These are phyloP conservation scores for Sonneratia caseolaris DNA, from an alignment of 345 rosid genomes.

Conservation along the genomic window DNA sequence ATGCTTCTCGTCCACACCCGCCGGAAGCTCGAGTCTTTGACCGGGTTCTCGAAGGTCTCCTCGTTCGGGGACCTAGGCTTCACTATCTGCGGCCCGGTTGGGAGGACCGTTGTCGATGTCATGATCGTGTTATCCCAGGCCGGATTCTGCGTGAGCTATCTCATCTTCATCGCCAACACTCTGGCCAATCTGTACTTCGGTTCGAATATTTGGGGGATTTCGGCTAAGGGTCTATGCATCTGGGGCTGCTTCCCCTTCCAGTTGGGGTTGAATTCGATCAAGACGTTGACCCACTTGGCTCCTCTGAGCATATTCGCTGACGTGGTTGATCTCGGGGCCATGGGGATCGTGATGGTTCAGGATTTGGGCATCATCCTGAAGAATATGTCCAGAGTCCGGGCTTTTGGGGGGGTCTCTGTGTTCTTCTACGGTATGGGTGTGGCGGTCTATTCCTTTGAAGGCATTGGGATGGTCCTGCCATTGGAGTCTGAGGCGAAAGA, in stretches of 20 bases:
- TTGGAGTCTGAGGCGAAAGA: slow-evolving; percentile 59
- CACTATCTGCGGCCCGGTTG: slow-evolving; percentile 57
- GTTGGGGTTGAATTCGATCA: slow-evolving; percentile 60
- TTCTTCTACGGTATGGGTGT: slow-evolving; percentile 80
- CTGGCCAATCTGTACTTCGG: slow-evolving; percentile 30
- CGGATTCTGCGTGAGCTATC: slow-evolving; percentile 79
- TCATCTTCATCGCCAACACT: slow-evolving; percentile 63
- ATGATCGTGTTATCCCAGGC: slow-evolving; percentile 60
- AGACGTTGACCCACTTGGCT: slow-evolving; percentile 72
- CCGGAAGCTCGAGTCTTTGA: slow-evolving; percentile 48
- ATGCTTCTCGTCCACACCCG: slow-evolving; percentile 69
- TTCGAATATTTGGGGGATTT: slow-evolving; percentile 29
- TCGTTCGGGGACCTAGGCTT: slow-evolving; percentile 88
- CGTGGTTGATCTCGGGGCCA: slow-evolving; percentile 65
- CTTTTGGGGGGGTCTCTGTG: slow-evolving; percentile 51
- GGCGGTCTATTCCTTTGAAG: slow-evolving; percentile 69
- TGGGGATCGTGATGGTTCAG: slow-evolving; percentile 58
- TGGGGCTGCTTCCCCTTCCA: slow-evolving; percentile 85
- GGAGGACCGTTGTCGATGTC: slow-evolving; percentile 56
- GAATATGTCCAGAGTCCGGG: slow-evolving; percentile 34
- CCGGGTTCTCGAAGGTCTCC: slow-evolving; percentile 31
- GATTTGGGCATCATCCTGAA: slow-evolving; percentile 32
- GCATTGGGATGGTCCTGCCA: slow-evolving; percentile 70
- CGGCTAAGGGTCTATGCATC: slow-evolving; percentile 45
- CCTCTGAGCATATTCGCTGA: slow-evolving; percentile 91